Conservation (phyloP, 176 grass and related monocot species). For the Alopecurus myosuroides region DNA sequence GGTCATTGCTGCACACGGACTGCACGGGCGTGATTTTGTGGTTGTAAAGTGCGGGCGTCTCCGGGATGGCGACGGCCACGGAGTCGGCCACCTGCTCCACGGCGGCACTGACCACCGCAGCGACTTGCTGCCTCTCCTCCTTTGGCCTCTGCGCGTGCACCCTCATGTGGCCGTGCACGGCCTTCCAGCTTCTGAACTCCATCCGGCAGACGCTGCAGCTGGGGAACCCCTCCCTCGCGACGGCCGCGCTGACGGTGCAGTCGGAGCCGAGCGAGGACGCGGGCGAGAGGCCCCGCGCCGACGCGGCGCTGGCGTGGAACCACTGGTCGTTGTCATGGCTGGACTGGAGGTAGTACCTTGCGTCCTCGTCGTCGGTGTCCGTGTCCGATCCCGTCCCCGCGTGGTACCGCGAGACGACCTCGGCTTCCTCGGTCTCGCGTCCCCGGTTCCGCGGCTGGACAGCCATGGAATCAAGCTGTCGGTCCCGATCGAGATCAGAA, state of each 20-base stretch:
- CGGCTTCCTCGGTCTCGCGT: too few relatives aligned
- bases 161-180: too few relatives aligned
- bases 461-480: conserved; percentile 1
- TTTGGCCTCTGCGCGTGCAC: too few relatives aligned
- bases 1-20: neutral
- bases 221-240: neutral
- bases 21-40: neutral
- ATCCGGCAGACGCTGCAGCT: conserved; percentile 1
- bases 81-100: neutral
- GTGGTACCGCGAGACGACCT: neutral
- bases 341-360: neutral
- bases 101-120: neutral
- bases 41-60: too few relatives aligned
- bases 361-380: neutral
- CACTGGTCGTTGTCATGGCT: neutral
- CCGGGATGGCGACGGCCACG: too few relatives aligned
- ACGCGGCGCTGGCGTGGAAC: neutral
- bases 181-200: too few relatives aligned
- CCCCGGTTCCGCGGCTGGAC: neutral
- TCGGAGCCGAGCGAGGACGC: neutral
- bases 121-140: neutral
- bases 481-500: neutral
- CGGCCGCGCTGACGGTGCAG: neutral
- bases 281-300: neutral
- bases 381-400: neutral